Conservation (phyloP, 2,329 filamentous ascomycete species). For the Paecilomyces sp. region DNA sequence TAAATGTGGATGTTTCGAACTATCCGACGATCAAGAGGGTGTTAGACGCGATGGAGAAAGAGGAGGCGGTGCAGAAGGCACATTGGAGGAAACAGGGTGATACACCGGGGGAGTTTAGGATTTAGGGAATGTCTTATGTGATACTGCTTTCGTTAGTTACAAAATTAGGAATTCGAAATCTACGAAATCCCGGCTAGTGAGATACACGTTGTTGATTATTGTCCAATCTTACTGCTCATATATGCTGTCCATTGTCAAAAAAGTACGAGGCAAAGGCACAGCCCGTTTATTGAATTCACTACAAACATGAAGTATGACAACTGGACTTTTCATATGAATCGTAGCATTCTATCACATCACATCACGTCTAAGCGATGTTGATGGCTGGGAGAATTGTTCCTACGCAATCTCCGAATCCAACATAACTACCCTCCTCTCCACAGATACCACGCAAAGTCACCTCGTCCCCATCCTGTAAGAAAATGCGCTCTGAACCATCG, state of each 20-base stretch:
- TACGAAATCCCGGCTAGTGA: no score
- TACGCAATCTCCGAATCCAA: conserved; percentile 69
- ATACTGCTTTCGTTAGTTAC: no score
- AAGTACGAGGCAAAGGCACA: background rate
- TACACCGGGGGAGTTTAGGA: conserved; percentile 41
- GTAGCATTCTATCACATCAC: background rate
- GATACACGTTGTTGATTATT: no score
- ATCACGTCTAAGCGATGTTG: conserved; percentile 4
- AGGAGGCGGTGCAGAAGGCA: conserved; percentile 46
- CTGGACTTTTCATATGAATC: background rate
- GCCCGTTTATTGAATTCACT: background rate
- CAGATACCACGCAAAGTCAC: conserved; percentile 60
- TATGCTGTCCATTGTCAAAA: background rate
- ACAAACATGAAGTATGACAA: background rate
- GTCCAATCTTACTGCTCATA: background rate
- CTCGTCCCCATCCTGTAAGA: conserved; percentile 68
- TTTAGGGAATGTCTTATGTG: background rate
- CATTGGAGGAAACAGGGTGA: conserved; percentile 51
- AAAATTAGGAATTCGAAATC: no score
- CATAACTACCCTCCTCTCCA: conserved; percentile 57
- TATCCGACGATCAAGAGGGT: conserved; percentile 45
- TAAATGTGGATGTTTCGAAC: conserved; percentile 45
- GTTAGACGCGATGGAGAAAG: conserved; percentile 38
- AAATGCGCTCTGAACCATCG: conserved; percentile 61
- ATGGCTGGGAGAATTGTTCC: conserved; percentile 53